Evolutionary conservation across 495 filamentous ascomycete genomes (phyloP).

Genomic region (Poronia punctata): DNA sequence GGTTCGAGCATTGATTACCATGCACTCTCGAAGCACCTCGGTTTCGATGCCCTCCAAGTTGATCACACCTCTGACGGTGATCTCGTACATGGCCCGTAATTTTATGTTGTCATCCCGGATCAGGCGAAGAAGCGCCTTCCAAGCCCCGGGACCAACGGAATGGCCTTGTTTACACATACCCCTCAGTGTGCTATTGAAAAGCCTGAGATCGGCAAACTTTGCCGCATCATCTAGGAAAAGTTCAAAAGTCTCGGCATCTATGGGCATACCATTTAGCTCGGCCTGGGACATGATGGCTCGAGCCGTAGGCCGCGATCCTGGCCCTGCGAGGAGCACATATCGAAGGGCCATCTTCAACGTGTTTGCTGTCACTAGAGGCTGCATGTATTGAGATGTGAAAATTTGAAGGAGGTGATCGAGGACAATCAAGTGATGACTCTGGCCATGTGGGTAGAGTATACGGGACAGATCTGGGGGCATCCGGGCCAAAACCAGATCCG

Average conservation of each 20-base stretch:
- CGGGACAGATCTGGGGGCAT: slow-evolving; percentile 15
- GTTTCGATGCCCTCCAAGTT: too few species aligned
- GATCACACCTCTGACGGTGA: too few species aligned
- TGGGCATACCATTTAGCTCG: slow-evolving; percentile 11
- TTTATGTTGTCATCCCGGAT: slow-evolving; percentile 30
- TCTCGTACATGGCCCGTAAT: too few species aligned
- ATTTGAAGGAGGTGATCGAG: slow-evolving; percentile 18
- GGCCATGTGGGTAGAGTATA: slow-evolving; percentile 19
- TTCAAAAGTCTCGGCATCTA: slow-evolving; percentile 30
- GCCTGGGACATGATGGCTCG: slow-evolving; percentile 19
- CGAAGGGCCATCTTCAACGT: slow-evolving; percentile 33
- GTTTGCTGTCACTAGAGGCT: slow-evolving; percentile 16
- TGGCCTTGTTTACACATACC: slow-evolving; percentile 26
- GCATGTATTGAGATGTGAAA: slow-evolving; percentile 21
- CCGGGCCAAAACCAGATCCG: slow-evolving; percentile 21
- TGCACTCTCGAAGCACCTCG: too few species aligned
- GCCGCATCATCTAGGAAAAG: slow-evolving; percentile 24
- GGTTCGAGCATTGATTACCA: too few species aligned
- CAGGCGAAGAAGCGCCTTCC: slow-evolving; percentile 34
- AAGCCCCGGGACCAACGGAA: slow-evolving; percentile 26
- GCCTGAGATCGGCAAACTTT: slow-evolving; percentile 21
- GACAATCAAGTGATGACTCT: slow-evolving; percentile 23
- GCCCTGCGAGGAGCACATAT: slow-evolving; percentile 20
- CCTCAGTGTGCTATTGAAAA: slow-evolving; percentile 24
- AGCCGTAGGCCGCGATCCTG: slow-evolving; percentile 10